Evolutionary conservation across 2,329 filamentous ascomycete genomes (phyloP).

Genomic region (Diaporthe australafricana): DNA sequence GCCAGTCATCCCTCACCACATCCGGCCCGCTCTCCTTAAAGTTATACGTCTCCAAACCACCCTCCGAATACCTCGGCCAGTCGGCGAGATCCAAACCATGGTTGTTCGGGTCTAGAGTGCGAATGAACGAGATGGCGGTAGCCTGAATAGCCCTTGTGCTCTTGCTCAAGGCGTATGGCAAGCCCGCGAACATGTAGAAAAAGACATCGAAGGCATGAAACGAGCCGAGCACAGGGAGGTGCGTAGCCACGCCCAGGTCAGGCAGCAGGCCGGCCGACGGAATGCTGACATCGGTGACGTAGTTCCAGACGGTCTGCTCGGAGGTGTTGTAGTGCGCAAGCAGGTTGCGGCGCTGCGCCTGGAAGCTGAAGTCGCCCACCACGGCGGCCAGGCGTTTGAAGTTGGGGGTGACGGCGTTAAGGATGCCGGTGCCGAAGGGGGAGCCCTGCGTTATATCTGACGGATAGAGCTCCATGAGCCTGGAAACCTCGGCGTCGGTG

Average conservation of each 20-base stretch:
- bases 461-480: neutral
- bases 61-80: slow-evolving; percentile 5
- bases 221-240: slow-evolving; percentile 2
- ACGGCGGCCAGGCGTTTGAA: slow-evolving; percentile 1
- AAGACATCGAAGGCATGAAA: neutral
- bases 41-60: neutral
- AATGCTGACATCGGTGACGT: neutral
- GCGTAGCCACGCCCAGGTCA: neutral
- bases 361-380: slow-evolving; percentile 18
- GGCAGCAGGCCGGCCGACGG: neutral
- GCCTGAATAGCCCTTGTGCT: neutral
- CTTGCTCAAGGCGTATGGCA: neutral
- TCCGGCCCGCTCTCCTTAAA: neutral
- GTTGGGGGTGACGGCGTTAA: slow-evolving; percentile 9
- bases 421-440: neutral
- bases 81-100: neutral
- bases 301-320: neutral
- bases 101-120: neutral
- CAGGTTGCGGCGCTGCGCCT: neutral
- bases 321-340: slow-evolving; percentile 4
- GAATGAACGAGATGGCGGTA: neutral
- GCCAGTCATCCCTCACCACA: neutral
- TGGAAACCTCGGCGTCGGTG: neutral
- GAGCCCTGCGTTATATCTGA: neutral
- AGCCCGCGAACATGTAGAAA: neutral